These are phyloP conservation scores for Pouteria campechiana DNA, from an alignment of 179 eudicot genomes.

Conservation along the genomic window DNA sequence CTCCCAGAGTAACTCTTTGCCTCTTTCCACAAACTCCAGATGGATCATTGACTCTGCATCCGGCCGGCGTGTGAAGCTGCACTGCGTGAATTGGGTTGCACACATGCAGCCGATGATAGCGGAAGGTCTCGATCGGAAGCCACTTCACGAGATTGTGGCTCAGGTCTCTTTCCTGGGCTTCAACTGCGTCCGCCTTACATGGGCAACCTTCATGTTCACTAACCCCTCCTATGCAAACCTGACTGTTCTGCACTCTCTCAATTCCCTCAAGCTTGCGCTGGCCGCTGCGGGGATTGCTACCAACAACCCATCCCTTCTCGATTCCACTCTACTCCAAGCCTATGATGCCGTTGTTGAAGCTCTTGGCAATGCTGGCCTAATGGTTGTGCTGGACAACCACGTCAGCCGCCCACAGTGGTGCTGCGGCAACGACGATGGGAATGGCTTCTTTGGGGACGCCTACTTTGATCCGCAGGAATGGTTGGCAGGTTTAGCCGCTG, in stretches of 20 bases:
- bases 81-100: slow-evolving; percentile 81
- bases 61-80: slow-evolving; percentile 66
- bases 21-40: slow-evolving; percentile 57
- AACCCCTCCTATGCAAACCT: slow-evolving; percentile 45
- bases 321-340: slow-evolving; percentile 52
- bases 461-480: slow-evolving; percentile 62
- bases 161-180: slow-evolving; percentile 50
- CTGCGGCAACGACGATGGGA: slow-evolving; percentile 62
- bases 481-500: slow-evolving; percentile 51
- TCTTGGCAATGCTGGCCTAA: slow-evolving; percentile 50
- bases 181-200: slow-evolving; percentile 85
- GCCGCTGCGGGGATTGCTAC: slow-evolving; percentile 42
- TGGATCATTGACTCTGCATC: slow-evolving; percentile 58
- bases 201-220: slow-evolving; percentile 66
- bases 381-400: slow-evolving; percentile 90
- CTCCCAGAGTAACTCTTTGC: too few species aligned
- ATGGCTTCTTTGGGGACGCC: slow-evolving; percentile 81
- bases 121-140: slow-evolving; percentile 74
- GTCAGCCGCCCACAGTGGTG: slow-evolving; percentile 89
- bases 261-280: slow-evolving; percentile 30
- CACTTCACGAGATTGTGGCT: slow-evolving; percentile 41
- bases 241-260: slow-evolving; percentile 52
- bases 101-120: slow-evolving; percentile 66
- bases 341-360: slow-evolving; percentile 71
- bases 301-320: slow-evolving; percentile 63